Base-by-base conservation (phyloP, 2,329 filamentous ascomycete genomes). In the Sphaerulina musiva region DNA sequence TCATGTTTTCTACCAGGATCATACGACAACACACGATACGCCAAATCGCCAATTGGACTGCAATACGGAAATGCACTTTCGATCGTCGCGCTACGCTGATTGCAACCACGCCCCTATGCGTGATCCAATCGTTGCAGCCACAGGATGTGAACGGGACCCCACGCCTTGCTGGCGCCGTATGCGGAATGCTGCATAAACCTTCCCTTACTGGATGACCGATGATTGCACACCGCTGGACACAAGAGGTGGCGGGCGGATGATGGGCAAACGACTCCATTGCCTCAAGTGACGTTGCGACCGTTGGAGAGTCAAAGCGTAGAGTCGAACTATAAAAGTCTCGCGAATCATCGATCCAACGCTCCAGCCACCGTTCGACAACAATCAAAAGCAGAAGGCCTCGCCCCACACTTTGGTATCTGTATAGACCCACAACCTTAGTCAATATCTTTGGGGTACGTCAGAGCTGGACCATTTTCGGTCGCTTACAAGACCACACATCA, bases 201-300 rank as follows among this genome's bases (percentile, higher is more conserved):
- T 32, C 29, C 17, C 17, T 38, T 32, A 44, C 17, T 20, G 41
- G 20, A 26, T 34, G 20, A 32, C 11, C 5, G 29, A 40, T 51
- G 40, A 20, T 29, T 36, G 48, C 48, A 51, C 48, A 51, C 48
- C 48, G 48, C 48, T 45, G 48, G 29, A 20, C 31, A 17, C 48
- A 20, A 26, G 14, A 29, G 26, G 48, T 20, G 20, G 20, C 20
- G 20, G 20, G 3, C 6, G n/a, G 40, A 29, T 12, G 34, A 36
- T 17, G 32, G 38, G 45, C 40, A 51, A 51, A 40, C 40, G 44
- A 38, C 10, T 38, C 1, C 12, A 11, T n/a, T 11, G 12, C 12
- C 10, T 20, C 4, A 1, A 38, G 40, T 51, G 48, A 51, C 48
- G 48, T 45, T 23, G 31, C 20, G 17, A 26, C 17, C 31, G 26